These are phyloP conservation scores for Thelonectria olida DNA, from an alignment of 2,329 filamentous ascomycete genomes.

Conservation along the genomic window DNA sequence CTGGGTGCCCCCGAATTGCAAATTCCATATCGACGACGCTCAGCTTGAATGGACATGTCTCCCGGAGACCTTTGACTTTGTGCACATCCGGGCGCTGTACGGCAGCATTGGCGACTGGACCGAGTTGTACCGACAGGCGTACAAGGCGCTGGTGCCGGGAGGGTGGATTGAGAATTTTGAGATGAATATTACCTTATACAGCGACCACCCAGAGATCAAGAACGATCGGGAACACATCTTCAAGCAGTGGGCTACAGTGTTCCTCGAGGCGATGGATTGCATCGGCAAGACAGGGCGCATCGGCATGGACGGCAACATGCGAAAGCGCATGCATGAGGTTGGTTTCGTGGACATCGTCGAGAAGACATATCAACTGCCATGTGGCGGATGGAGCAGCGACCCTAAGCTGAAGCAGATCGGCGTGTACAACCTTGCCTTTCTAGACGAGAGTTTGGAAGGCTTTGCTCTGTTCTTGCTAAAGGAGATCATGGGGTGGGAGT, in stretches of 20 bases:
- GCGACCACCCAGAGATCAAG: slow-evolving; percentile 24
- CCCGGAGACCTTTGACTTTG: neutral
- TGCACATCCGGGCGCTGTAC: slow-evolving; percentile 14
- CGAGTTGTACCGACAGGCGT: slow-evolving; percentile 9
- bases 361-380: slow-evolving; percentile 24
- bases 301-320: slow-evolving; percentile 20
- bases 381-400: slow-evolving; percentile 30
- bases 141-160: slow-evolving; percentile 11
- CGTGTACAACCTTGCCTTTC: slow-evolving; percentile 23
- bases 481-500: slow-evolving; percentile 29
- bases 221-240: slow-evolving; percentile 30
- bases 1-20: slow-evolving; percentile 8
- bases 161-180: slow-evolving; percentile 33
- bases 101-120: slow-evolving; percentile 15
- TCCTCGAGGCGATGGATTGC: slow-evolving; percentile 26
- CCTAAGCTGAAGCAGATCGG: slow-evolving; percentile 28
- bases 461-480: slow-evolving; percentile 27
- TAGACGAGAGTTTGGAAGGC: slow-evolving; percentile 25
- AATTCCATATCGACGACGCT: slow-evolving; percentile 11
- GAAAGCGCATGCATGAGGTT: slow-evolving; percentile 23
- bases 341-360: slow-evolving; percentile 28
- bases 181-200: slow-evolving; percentile 28
- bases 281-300: slow-evolving; percentile 24
- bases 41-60: slow-evolving; percentile 8
- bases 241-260: slow-evolving; percentile 27